Conservation (phyloP, 345 rosid species). For the Litchi chinensis region DNA sequence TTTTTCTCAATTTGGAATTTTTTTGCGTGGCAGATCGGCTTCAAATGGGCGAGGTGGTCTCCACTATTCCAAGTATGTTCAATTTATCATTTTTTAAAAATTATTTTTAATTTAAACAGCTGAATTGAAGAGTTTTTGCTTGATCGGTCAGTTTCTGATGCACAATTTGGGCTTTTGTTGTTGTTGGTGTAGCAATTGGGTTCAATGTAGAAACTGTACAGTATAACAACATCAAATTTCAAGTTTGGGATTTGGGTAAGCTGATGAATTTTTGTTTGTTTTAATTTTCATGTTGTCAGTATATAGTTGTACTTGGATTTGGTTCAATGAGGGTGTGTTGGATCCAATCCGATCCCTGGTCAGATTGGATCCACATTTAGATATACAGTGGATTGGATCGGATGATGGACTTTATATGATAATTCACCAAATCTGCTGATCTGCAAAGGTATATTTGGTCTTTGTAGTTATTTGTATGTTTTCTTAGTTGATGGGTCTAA, state of each 20-base stretch:
- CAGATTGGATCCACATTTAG: no score
- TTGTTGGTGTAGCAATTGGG: slow-evolving; percentile 75
- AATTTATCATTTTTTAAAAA: background rate
- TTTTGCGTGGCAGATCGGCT: slow-evolving; percentile 70
- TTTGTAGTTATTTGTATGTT: no score
- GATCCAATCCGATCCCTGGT: no score
- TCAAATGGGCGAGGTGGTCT: slow-evolving; percentile 98
- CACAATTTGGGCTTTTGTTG: background rate
- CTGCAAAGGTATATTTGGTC: no score
- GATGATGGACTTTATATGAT: no score
- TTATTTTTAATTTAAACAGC: background rate
- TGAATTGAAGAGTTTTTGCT: background rate
- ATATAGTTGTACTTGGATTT: background rate
- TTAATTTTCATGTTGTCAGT: background rate
- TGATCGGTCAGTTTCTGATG: background rate
- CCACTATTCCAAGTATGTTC: slow-evolving; percentile 79
- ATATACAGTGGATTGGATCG: no score
- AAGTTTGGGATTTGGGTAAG: slow-evolving; percentile 88
- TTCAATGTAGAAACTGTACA: slow-evolving; percentile 94
- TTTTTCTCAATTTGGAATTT: background rate
- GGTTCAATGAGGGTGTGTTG: no score
- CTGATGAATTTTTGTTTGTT: slow-evolving; percentile 5
- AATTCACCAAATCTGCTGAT: no score
- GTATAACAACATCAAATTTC: slow-evolving; percentile 94
- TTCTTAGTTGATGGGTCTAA: no score